Evolutionary conservation across 805 yeast species (phyloP).

Genomic region (Torulaspora gathmanii): DNA sequence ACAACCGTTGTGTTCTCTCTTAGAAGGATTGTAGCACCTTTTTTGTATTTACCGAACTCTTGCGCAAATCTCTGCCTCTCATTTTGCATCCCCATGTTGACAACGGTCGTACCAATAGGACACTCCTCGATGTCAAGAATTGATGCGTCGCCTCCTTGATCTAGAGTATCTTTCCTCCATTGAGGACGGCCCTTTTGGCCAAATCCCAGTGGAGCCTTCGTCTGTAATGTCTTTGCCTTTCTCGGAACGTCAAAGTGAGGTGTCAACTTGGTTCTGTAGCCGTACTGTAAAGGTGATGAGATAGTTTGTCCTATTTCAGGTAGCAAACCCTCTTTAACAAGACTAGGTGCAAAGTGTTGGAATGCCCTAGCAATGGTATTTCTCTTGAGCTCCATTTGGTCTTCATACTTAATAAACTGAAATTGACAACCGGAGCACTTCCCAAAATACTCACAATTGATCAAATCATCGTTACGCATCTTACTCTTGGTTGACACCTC

Average conservation of each 20-base stretch:
- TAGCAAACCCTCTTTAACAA: constrained; percentile 40
- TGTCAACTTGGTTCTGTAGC: constrained; percentile 87
- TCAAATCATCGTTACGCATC: constrained; percentile 51
- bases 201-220: constrained; percentile 77
- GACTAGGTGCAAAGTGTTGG: constrained; percentile 62
- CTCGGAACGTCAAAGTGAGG: constrained; percentile 89
- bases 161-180: constrained; percentile 49
- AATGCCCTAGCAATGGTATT: constrained; percentile 78
- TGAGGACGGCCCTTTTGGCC: constrained; percentile 76
- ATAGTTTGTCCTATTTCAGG: constrained; percentile 64
- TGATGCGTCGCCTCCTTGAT: constrained; percentile 53
- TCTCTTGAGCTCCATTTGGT: constrained; percentile 69
- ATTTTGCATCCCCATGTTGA: constrained; percentile 66
- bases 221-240: constrained; percentile 37
- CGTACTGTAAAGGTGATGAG: constrained; percentile 69
- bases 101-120: constrained; percentile 74
- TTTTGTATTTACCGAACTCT: constrained; percentile 47
- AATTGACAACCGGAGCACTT: constrained; percentile 94
- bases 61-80: constrained; percentile 57
- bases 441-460: constrained; percentile 76
- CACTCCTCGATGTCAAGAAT: constrained; percentile 93
- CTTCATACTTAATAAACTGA: constrained; percentile 68
- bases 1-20: constrained; percentile 65
- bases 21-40: constrained; percentile 82
- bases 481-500: constrained; percentile 43